A percentile compares a stretch with the other conserved stretches of the same genome.
Conservation (phyloP, 1,284 basidiomycete species). For the Ganoderma resinaceum region DNA sequence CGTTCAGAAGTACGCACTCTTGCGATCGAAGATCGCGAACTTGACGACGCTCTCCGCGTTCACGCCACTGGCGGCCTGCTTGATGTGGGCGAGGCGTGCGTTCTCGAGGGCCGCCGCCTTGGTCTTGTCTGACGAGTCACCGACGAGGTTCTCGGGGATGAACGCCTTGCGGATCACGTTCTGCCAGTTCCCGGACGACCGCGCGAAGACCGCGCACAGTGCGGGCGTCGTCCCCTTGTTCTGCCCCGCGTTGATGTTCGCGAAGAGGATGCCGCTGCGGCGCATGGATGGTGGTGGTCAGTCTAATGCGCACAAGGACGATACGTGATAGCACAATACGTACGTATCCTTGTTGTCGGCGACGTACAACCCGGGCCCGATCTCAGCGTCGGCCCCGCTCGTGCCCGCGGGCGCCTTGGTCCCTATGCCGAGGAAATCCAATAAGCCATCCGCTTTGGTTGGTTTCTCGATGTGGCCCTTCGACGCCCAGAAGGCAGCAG, state of each 20-base stretch:
- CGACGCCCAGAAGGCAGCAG: slow-evolving; percentile 1
- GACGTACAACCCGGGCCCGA: slow-evolving; percentile 8
- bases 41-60: slow-evolving; percentile 1
- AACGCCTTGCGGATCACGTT: slow-evolving; percentile 7
- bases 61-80: not conserved
- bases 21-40: slow-evolving; percentile 9
- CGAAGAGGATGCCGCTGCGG: slow-evolving; percentile 6
- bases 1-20: not conserved
- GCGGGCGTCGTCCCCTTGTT: slow-evolving; percentile 1
- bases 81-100: not conserved
- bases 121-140: too few species aligned
- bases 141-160: slow-evolving; percentile 6
- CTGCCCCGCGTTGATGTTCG: slow-evolving; percentile 1
- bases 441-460: not conserved
- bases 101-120: not conserved
- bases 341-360: slow-evolving; percentile 6
- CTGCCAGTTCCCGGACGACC: slow-evolving; percentile 1
- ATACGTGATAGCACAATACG: not conserved
- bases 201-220: slow-evolving; percentile 10
- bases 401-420: not conserved
- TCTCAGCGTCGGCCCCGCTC: slow-evolving; percentile 8
- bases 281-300: not conserved
- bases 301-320: too few species aligned
- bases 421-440: slow-evolving; percentile 1
- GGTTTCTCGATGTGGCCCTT: slow-evolving; percentile 2